A percentile compares a stretch with the other conserved stretches of the same genome.
phyloP scores from a whole-genome alignment of 192 early-diverging fungal genomes.

The Phlyctochytrium arcticum region DNA sequence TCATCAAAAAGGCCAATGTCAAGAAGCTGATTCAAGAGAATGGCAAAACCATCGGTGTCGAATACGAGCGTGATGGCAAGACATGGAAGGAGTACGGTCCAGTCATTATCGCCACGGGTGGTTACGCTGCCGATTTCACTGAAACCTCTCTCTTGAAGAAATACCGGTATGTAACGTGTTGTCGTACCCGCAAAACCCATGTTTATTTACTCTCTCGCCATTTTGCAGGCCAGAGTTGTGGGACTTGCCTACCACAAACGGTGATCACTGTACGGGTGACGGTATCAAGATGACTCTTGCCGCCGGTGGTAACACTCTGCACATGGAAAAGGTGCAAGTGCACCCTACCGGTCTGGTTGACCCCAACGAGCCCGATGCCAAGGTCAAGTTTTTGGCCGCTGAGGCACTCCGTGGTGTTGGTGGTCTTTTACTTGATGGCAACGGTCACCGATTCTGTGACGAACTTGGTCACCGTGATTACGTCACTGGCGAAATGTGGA shows the following conservation, averaged over 20 bases:
- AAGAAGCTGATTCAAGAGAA: slow-evolving; percentile 66
- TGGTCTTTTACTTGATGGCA: slow-evolving; percentile 75
- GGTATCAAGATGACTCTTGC: slow-evolving; percentile 83
- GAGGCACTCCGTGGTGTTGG: slow-evolving; percentile 94
- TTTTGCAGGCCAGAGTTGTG: slow-evolving; percentile 30
- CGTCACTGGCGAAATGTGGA: slow-evolving; percentile 85
- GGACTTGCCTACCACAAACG: slow-evolving; percentile 84
- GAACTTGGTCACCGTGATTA: slow-evolving; percentile 93
- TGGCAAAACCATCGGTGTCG: slow-evolving; percentile 73
- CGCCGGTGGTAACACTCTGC: slow-evolving; percentile 79
- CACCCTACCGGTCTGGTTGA: slow-evolving; percentile 96
- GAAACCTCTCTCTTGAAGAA: slow-evolving; percentile 71
- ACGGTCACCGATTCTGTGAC: slow-evolving; percentile 85
- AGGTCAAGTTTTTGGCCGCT: slow-evolving; percentile 93
- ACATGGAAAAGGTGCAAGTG: slow-evolving; percentile 96
- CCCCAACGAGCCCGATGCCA: slow-evolving; percentile 79
- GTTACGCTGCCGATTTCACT: slow-evolving; percentile 89
- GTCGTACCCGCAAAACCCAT: no score
- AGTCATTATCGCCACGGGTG: slow-evolving; percentile 91
- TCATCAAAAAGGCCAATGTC: slow-evolving; percentile 82
- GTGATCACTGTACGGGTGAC: slow-evolving; percentile 92
- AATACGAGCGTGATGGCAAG: slow-evolving; percentile 61
- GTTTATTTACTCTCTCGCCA: neutral
- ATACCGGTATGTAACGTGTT: slow-evolving; percentile 56
- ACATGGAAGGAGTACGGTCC: slow-evolving; percentile 64